Conservation (phyloP, 805 yeast species). For the Starmera amethionina region DNA sequence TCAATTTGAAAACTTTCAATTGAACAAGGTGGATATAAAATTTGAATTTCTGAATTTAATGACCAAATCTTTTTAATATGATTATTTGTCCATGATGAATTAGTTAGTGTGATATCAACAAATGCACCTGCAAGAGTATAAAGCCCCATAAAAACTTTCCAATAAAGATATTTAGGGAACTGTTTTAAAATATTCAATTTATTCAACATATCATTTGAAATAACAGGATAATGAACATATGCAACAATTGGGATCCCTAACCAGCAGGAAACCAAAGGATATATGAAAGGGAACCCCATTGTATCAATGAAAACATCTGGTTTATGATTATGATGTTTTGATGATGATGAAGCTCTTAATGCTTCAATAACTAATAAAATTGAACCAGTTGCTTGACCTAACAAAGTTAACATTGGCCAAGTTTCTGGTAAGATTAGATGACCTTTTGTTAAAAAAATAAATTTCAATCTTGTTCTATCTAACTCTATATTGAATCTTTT, state of each 20-base stretch:
- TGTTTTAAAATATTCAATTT: slow-evolving; percentile 33
- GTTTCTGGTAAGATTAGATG: slow-evolving; percentile 55
- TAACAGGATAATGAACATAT: slow-evolving; percentile 91
- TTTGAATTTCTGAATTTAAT: slow-evolving; percentile 29
- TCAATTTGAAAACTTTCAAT: slow-evolving; percentile 39
- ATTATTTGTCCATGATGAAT: slow-evolving; percentile 86
- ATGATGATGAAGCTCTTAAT: slow-evolving; percentile 32
- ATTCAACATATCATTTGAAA: slow-evolving; percentile 78
- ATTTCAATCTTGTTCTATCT: slow-evolving; percentile 44
- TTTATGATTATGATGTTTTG: background rate
- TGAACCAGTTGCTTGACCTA: slow-evolving; percentile 86
- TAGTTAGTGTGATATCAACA: slow-evolving; percentile 58
- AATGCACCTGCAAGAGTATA: slow-evolving; percentile 62
- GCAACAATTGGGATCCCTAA: slow-evolving; percentile 70
- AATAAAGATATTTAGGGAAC: slow-evolving; percentile 48
- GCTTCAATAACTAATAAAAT: slow-evolving; percentile 62
- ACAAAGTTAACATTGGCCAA: slow-evolving; percentile 73
- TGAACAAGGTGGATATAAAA: slow-evolving; percentile 87
- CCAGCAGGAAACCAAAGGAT: slow-evolving; percentile 49
- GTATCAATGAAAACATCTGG: slow-evolving; percentile 96
- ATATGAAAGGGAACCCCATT: slow-evolving; percentile 85
- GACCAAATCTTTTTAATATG: slow-evolving; percentile 66
- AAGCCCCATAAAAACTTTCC: slow-evolving; percentile 54
- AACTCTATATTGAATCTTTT: slow-evolving; percentile 46
- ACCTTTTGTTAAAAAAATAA: slow-evolving; percentile 49